A percentile compares a stretch with the other conserved stretches of the same genome.
phyloP scores from a whole-genome alignment of 495 filamentous ascomycete species.

The Penicillium fimorum region DNA sequence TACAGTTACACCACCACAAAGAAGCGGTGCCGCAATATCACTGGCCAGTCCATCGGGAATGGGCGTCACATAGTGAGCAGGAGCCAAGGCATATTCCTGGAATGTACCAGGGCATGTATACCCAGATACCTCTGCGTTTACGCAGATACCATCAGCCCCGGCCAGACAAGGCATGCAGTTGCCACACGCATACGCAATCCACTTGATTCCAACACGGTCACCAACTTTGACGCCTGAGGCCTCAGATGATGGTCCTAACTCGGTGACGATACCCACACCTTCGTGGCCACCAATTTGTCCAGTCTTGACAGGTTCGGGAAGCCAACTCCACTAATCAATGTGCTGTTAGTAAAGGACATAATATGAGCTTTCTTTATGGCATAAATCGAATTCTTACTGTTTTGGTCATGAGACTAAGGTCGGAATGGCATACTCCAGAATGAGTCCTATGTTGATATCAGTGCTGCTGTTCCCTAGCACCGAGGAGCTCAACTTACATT shows the following conservation, averaged over 20 bases:
- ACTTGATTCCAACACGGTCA: conserved; percentile 54
- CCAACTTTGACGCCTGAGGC: conserved; percentile 49
- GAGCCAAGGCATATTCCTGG: conserved; percentile 55
- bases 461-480: too few species aligned
- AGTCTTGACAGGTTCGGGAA: conserved; percentile 48
- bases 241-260: conserved; percentile 40
- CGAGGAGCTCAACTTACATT: too few species aligned
- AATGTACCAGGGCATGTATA: conserved; percentile 49
- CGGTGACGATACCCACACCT: conserved; percentile 44
- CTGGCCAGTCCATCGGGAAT: conserved; percentile 53
- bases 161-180: conserved; percentile 45
- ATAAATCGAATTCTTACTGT: too few species aligned
- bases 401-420: conserved; percentile 52
- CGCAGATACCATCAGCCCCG: conserved; percentile 49
- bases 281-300: conserved; percentile 58
- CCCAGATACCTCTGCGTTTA: conserved; percentile 41
- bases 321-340: conserved; percentile 38
- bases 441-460: too few species aligned
- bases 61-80: conserved; percentile 57
- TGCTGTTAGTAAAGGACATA: too few species aligned
- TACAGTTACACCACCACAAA: conserved; percentile 50
- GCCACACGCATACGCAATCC: conserved; percentile 28
- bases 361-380: too few species aligned
- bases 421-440: conserved; percentile 60
- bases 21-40: conserved; percentile 54